Conservation (phyloP, 257 asterid species). For the Nicotiana otophora region DNA sequence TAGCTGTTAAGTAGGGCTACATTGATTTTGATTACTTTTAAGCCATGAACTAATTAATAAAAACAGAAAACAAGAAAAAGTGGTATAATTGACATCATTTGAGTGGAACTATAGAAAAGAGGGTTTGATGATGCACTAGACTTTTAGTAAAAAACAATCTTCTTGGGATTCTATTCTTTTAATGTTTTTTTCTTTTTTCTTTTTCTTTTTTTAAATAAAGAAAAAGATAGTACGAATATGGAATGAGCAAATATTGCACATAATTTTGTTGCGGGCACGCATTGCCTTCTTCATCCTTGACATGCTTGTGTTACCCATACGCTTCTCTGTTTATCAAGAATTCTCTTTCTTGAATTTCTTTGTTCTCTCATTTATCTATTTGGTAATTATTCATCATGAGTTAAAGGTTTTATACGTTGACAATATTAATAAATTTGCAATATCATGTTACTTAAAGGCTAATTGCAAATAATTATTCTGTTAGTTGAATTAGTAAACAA, state of each 20-base stretch:
- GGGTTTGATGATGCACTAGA: neutral
- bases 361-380: slow-evolving; percentile 23
- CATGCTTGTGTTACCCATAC: slow-evolving; percentile 27
- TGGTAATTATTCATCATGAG: neutral
- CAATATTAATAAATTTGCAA: neutral
- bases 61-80: neutral
- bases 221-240: slow-evolving; percentile 19
- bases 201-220: neutral
- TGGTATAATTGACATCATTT: slow-evolving; percentile 8
- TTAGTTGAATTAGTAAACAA: too few species aligned
- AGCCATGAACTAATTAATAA: neutral
- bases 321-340: slow-evolving; percentile 10
- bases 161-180: slow-evolving; percentile 37
- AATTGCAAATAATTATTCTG: too few species aligned
- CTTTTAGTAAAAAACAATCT: slow-evolving; percentile 4
- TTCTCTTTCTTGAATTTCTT: neutral
- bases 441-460: too few species aligned
- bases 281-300: slow-evolving; percentile 7
- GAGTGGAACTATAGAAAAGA: slow-evolving; percentile 3
- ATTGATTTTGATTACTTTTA: neutral
- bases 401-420: neutral
- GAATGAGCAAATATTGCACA: slow-evolving; percentile 30
- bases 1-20: neutral
- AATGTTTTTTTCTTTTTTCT: neutral
- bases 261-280: slow-evolving; percentile 67